These are phyloP conservation scores for Bipolaris victoriae DNA, from an alignment of 2,329 filamentous ascomycete species.

Conservation along the genomic window DNA sequence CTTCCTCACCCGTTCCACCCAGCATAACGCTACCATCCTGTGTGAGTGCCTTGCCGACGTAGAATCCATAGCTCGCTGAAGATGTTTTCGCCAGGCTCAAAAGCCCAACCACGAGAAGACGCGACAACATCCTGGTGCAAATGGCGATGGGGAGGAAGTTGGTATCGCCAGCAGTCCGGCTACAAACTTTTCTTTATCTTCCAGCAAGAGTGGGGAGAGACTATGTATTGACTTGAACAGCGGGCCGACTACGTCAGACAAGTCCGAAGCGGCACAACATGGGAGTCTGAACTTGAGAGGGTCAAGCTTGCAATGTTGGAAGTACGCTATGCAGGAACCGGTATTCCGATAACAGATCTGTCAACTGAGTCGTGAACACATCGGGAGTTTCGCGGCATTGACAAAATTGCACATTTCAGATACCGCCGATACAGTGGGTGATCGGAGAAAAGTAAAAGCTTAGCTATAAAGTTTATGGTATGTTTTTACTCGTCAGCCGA, in stretches of 20 bases:
- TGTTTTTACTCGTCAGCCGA: neutral
- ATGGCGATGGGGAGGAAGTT: neutral
- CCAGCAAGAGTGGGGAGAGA: conserved; percentile 5
- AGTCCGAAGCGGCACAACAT: neutral
- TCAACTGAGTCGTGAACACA: neutral
- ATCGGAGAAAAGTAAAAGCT: neutral
- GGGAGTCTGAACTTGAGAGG: conserved; percentile 2
- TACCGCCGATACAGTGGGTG: neutral
- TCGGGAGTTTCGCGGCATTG: neutral
- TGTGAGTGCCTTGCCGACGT: conserved; percentile 56
- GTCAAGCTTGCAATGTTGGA: conserved; percentile 3
- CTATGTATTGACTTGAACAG: neutral
- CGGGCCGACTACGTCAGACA: conserved; percentile 8
- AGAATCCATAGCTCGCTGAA: conserved; percentile 57
- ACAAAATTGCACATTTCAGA: neutral
- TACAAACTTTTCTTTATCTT: conserved; percentile 1
- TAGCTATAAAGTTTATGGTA: neutral
- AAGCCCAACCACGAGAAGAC: conserved; percentile 8
- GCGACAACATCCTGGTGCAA: conserved; percentile 11
- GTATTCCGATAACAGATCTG: conserved; percentile 5
- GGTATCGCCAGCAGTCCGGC: neutral
- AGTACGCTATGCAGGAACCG: conserved; percentile 10
- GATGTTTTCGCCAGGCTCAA: conserved; percentile 17
- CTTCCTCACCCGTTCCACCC: conserved; percentile 57
- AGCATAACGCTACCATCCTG: conserved; percentile 53